A percentile compares a stretch with the other conserved stretches of the same genome.
phyloP scores from a whole-genome alignment of 2,329 filamentous ascomycete genomes.

The Fragosphaeria purpurea region DNA sequence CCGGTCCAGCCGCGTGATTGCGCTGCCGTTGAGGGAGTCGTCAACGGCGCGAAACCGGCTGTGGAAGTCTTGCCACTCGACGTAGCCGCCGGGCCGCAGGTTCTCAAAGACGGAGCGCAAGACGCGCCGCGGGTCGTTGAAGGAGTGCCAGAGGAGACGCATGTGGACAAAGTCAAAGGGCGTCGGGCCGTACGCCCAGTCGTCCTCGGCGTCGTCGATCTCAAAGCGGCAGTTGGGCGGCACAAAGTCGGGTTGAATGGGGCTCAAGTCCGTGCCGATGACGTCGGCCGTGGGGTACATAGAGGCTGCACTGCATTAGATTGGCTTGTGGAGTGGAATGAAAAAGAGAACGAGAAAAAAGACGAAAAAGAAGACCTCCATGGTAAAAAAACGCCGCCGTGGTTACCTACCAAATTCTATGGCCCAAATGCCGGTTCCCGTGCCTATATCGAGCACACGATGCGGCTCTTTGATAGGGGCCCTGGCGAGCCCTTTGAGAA shows the following conservation, averaged over 20 bases:
- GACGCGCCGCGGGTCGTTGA: slow-evolving; percentile 8
- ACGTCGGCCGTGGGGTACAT: slow-evolving; percentile 29
- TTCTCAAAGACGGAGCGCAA: slow-evolving; percentile 22
- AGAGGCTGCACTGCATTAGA: slow-evolving; percentile 22
- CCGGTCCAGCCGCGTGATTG: slow-evolving; percentile 21
- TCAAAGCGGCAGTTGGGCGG: slow-evolving; percentile 55
- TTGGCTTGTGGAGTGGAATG: no score
- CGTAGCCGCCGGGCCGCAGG: slow-evolving; percentile 24
- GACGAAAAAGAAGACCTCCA: no score
- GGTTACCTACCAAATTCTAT: slow-evolving; percentile 11
- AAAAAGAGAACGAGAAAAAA: no score
- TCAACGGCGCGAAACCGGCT: slow-evolving; percentile 22
- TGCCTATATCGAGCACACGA: slow-evolving; percentile 14
- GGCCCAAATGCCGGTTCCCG: slow-evolving; percentile 9
- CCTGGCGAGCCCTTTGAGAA: slow-evolving; percentile 12
- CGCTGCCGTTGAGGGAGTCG: slow-evolving; percentile 21
- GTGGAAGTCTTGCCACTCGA: slow-evolving; percentile 27
- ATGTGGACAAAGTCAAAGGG: slow-evolving; percentile 52
- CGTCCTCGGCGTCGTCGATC: slow-evolving; percentile 49
- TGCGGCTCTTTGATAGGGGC: slow-evolving; percentile 12
- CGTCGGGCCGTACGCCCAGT: slow-evolving; percentile 33
- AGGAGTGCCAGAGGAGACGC: slow-evolving; percentile 22
- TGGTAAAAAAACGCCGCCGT: no score
- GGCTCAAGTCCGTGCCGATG: slow-evolving; percentile 39
- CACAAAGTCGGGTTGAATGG: slow-evolving; percentile 41